Conservation (phyloP, 257 asterid species). For the Scutellaria baicalensis region DNA sequence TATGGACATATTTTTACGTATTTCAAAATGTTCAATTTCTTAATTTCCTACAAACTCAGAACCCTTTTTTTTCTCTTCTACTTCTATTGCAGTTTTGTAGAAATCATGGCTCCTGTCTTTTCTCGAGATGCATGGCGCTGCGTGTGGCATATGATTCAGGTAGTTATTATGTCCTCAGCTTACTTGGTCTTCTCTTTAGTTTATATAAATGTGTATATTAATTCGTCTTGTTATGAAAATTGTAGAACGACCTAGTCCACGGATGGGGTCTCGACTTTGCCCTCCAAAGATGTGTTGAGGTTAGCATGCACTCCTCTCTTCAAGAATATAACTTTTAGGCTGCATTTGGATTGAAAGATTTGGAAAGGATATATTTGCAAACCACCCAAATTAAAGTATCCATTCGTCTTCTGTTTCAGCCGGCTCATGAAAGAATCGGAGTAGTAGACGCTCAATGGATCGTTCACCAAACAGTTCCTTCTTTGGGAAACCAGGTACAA, state of each 20-base stretch:
- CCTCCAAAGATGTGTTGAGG: constrained; percentile 79
- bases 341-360: no score
- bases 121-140: constrained; percentile 96
- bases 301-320: constrained; percentile 8
- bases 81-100: constrained; percentile 55
- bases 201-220: background rate
- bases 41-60: background rate
- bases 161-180: constrained; percentile 2
- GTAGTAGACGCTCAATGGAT: constrained; percentile 90
- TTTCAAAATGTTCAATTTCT: background rate
- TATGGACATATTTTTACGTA: constrained; percentile 14
- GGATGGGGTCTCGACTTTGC: constrained; percentile 98
- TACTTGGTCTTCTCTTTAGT: background rate
- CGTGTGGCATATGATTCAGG: constrained; percentile 96
- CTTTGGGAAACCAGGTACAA: constrained; percentile 69
- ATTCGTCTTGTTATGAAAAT: background rate
- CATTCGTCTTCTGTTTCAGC: constrained; percentile 24
- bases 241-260: constrained; percentile 87
- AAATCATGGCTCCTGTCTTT: constrained; percentile 95
- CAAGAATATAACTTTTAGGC: background rate
- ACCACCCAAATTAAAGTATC: no score
- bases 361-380: no score
- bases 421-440: constrained; percentile 81
- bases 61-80: background rate
- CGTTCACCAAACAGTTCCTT: constrained; percentile 75